phyloP scores from a whole-genome alignment of 139 green algal genomes.

The Eudorina sp. region DNA sequence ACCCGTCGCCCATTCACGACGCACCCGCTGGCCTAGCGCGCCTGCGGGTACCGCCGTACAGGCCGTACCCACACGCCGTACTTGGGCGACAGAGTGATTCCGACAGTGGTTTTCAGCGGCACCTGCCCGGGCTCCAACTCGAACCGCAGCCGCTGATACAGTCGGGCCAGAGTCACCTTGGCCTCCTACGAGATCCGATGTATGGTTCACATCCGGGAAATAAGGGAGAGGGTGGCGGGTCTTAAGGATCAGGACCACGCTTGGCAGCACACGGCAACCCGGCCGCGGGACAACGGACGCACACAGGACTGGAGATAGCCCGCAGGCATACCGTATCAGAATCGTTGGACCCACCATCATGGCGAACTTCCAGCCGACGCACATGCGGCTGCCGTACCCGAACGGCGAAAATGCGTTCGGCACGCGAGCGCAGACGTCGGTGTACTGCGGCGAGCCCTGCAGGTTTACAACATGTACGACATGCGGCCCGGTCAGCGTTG shows the following conservation, averaged over 20 bases:
- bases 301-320: no score
- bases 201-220: no score
- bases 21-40: neutral
- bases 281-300: no score
- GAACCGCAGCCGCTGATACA: constrained; percentile 66
- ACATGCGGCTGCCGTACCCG: constrained; percentile 61
- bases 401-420: constrained; percentile 48
- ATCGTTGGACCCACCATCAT: constrained; percentile 51
- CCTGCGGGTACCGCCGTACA: neutral
- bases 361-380: constrained; percentile 65
- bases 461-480: no score
- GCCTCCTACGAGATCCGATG: constrained; percentile 38
- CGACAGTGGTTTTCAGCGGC: constrained; percentile 57
- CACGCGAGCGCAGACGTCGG: neutral
- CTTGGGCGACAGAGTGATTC: constrained; percentile 60
- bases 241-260: no score
- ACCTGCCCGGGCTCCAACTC: constrained; percentile 61
- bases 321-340: no score
- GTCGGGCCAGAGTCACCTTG: constrained; percentile 60
- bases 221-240: no score
- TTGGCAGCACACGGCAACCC: no score
- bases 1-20: no score
- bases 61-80: constrained; percentile 61
- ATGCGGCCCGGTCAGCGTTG: no score
- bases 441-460: constrained; percentile 28